Conservation (phyloP, 176 grass and related monocot genomes). For the Luzula sylvatica region DNA sequence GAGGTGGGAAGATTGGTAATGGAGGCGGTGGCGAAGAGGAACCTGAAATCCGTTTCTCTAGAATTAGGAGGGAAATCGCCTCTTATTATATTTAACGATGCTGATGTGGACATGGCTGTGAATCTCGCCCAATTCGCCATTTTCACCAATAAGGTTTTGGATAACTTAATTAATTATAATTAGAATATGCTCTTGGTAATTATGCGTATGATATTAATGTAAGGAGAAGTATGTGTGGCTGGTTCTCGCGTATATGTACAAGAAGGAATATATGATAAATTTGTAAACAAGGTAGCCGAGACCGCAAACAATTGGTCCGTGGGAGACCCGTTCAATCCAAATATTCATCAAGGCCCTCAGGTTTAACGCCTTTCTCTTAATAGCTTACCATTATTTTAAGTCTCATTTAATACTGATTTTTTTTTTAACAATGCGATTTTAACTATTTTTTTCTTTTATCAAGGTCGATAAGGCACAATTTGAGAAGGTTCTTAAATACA, state of each 20-base stretch:
- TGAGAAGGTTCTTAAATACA: constrained; percentile 62
- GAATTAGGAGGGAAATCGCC: constrained; percentile 54
- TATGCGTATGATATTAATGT: no score
- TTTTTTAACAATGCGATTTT: neutral
- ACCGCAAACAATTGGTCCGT: constrained; percentile 47
- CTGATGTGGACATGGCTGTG: constrained; percentile 38
- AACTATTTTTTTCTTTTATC: neutral
- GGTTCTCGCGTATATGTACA: constrained; percentile 73
- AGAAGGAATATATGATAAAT: constrained; percentile 76
- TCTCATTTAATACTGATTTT: no score
- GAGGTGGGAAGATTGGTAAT: constrained; percentile 40
- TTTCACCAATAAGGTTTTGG: constrained; percentile 44
- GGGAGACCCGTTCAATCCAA: constrained; percentile 51
- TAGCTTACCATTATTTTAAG: neutral
- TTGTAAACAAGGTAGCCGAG: constrained; percentile 47
- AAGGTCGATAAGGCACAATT: constrained; percentile 62
- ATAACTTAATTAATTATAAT: no score
- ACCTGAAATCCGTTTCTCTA: constrained; percentile 44
- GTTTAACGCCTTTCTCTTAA: constrained; percentile 9
- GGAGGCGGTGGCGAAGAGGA: constrained; percentile 47
- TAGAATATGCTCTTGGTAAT: no score
- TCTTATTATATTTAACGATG: constrained; percentile 47
- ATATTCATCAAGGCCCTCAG: constrained; percentile 66
- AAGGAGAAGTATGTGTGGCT: constrained; percentile 63
- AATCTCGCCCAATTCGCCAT: constrained; percentile 23